Base-by-base conservation (phyloP, 345 rosid genomes). In the Boechera stricta region DNA sequence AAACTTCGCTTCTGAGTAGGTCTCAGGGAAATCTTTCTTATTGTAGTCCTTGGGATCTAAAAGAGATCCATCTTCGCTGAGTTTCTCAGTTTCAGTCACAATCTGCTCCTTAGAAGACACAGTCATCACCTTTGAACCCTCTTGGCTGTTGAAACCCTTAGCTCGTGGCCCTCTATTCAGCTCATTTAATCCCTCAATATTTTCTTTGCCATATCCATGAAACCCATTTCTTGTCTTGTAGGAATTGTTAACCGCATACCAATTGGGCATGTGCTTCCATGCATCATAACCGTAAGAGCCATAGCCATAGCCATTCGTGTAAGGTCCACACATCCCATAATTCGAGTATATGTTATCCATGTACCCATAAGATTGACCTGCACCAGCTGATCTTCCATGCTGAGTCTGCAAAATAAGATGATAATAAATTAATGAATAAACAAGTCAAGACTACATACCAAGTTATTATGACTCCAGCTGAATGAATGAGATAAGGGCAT, bases 141-240 rank as follows among this genome's bases (percentile, higher is more conserved):
- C 86, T 61, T 80, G 84, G 61, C 66, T 86, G 81, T 79, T 87
- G 71, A 85, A 86, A 42, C 84, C 83, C 84, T 85, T 91, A n/a
- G 85, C 84, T 69, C 98, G 84, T 21, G 96, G 98, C 24, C 96
- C 96, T 79, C 87, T 84, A 59, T 86, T 92, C 65, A 92, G 79
- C 89, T 92, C 98, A 47, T 84, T 88, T 29, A 90, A 80, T 49
- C 96, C 90, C 72, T 87, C 94, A 7, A 77, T 60, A 72, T 87
- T 92, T 79, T 90, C 94, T 71, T 82, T 87, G 45, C 88, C 91
- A 75, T 81, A 87, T 53, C 83, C 87, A 44, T 45, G 56, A 51
- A 6, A 67, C 5, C 80, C 84, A 44, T 71, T 72, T 70, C 80
- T 81, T 1, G 87, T 55, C 74, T 81, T 89, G 82, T 76, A 82